phyloP scores from a whole-genome alignment of 1,284 basidiomycete species.

The Puccinia triticina region DNA sequence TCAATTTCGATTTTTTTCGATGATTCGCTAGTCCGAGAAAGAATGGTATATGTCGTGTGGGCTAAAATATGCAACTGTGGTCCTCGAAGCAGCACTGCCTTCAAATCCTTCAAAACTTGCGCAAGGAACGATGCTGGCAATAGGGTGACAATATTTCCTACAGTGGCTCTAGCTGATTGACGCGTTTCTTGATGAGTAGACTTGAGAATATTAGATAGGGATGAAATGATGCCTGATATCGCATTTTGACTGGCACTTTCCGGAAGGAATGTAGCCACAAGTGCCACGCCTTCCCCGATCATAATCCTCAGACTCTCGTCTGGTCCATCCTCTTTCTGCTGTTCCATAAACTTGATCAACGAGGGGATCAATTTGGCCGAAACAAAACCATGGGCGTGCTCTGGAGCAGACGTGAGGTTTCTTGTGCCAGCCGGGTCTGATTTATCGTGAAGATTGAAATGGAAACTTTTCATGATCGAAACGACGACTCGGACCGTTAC shows the following conservation, averaged over 20 bases:
- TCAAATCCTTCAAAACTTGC: conserved; percentile 76
- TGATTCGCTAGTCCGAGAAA: conserved; percentile 60
- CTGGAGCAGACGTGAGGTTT: conserved; percentile 67
- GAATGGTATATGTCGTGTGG: conserved; percentile 77
- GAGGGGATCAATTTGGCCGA: conserved; percentile 63
- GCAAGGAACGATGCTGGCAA: conserved; percentile 77
- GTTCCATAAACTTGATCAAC: conserved; percentile 58
- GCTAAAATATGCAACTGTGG: conserved; percentile 93
- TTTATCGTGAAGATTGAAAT: conserved; percentile 66
- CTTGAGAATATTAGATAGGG: conserved; percentile 82
- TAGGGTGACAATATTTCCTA: conserved; percentile 77
- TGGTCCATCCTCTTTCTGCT: conserved; percentile 72
- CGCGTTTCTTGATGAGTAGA: conserved; percentile 92
- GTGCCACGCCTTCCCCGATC: conserved; percentile 82
- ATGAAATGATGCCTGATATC: conserved; percentile 77
- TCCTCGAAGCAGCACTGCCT: conserved; percentile 80
- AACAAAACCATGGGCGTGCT: conserved; percentile 77
- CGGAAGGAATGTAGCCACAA: conserved; percentile 81
- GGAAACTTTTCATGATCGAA: conserved; percentile 85
- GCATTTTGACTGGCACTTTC: conserved; percentile 71
- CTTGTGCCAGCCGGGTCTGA: conserved; percentile 56
- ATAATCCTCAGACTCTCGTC: conserved; percentile 86
- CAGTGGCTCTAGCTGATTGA: conserved; percentile 80
- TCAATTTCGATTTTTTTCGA: conserved; percentile 66
- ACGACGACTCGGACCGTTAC: conserved; percentile 85